Conservation (phyloP, 805 yeast species). For the Suhomyces emberorum region DNA sequence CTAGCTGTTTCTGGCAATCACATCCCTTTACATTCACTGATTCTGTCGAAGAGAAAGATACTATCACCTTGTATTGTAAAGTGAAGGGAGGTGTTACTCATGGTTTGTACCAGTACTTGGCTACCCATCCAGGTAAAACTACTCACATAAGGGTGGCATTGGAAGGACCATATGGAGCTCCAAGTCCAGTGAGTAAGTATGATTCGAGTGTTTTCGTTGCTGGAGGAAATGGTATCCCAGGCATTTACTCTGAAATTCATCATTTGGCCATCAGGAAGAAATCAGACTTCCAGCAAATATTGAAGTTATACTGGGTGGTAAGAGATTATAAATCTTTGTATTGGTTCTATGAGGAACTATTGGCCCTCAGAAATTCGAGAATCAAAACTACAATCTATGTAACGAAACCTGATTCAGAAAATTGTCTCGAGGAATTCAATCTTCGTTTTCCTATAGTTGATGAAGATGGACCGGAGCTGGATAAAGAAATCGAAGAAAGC, state of each 20-base stretch:
- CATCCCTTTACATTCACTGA: slow-evolving; percentile 26
- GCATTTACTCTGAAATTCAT: slow-evolving; percentile 42
- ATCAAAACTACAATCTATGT: slow-evolving; percentile 29
- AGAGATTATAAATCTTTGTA: slow-evolving; percentile 47
- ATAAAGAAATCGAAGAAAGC: not conserved
- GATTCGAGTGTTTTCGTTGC: slow-evolving; percentile 49
- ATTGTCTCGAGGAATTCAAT: slow-evolving; percentile 1
- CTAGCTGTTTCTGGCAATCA: slow-evolving; percentile 29
- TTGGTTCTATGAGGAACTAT: slow-evolving; percentile 47
- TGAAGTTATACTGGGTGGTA: slow-evolving; percentile 58
- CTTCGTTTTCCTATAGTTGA: slow-evolving; percentile 1
- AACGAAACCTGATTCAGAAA: slow-evolving; percentile 21
- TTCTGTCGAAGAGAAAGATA: slow-evolving; percentile 15
- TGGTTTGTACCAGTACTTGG: slow-evolving; percentile 29
- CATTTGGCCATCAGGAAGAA: slow-evolving; percentile 9
- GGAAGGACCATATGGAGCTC: slow-evolving; percentile 40
- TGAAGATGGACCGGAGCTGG: not conserved
- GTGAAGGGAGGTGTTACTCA: slow-evolving; percentile 27
- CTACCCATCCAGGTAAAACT: slow-evolving; percentile 24
- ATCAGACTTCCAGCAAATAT: slow-evolving; percentile 3
- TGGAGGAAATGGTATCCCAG: slow-evolving; percentile 66
- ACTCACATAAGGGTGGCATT: slow-evolving; percentile 8
- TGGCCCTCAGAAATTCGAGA: slow-evolving; percentile 21
- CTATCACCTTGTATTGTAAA: slow-evolving; percentile 18
- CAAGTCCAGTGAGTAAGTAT: slow-evolving; percentile 45